Evolutionary conservation across 2,329 filamentous ascomycete genomes (phyloP).

Genomic region (Xylariaceae sp.): DNA sequence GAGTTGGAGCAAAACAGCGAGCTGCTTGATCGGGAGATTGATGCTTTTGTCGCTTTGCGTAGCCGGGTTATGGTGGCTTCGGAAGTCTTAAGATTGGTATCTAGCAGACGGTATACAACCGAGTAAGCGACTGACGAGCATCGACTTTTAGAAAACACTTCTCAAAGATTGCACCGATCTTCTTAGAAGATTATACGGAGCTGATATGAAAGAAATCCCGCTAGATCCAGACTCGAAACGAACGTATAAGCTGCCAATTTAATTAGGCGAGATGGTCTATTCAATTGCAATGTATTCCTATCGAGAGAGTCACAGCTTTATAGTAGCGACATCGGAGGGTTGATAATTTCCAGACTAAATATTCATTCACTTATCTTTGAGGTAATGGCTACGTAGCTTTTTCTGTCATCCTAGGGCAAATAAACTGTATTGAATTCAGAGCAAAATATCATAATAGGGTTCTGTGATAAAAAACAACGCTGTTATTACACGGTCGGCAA

Average conservation of each 20-base stretch:
- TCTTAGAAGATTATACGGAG: no score
- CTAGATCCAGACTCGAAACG: no score
- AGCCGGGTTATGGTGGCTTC: conserved; percentile 3
- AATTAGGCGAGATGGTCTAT: no score
- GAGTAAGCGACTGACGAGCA: no score
- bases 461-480: background rate
- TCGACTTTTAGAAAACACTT: no score
- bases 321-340: conserved; percentile 18
- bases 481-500: no score
- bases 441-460: background rate
- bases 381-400: background rate
- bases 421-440: background rate
- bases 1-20: background rate
- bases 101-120: no score
- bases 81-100: background rate
- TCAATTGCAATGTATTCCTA: background rate
- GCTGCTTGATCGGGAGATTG: conserved; percentile 7
- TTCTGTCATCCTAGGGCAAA: background rate
- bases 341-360: background rate
- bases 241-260: no score
- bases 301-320: conserved; percentile 3
- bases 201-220: no score
- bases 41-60: background rate
- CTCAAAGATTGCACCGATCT: no score
- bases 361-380: no score